These are phyloP conservation scores for Coccomyxa subellipsoidea DNA, from an alignment of 163 green algal genomes.

Conservation along the genomic window DNA sequence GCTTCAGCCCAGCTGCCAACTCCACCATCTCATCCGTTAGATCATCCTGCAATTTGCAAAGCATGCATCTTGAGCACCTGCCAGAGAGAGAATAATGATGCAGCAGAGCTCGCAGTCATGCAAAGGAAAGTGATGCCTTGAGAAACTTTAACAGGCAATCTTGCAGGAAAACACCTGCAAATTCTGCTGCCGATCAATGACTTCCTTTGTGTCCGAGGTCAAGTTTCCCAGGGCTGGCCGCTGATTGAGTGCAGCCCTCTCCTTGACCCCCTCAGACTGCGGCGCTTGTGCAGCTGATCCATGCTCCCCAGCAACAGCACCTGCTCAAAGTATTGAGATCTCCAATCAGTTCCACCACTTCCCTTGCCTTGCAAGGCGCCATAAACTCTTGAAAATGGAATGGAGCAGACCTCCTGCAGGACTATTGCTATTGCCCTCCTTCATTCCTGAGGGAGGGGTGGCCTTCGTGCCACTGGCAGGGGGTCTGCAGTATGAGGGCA, in stretches of 20 bases:
- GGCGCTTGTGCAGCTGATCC: background rate
- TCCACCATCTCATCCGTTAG: slow-evolving; percentile 69
- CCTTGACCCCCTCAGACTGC: background rate
- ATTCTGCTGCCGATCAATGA: slow-evolving; percentile 11
- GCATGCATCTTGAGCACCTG: background rate
- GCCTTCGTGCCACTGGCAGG: background rate
- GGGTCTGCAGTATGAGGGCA: background rate
- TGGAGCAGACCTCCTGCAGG: background rate
- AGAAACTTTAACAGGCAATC: background rate
- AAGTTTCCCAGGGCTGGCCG: background rate
- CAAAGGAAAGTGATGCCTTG: background rate
- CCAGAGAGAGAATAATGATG: background rate
- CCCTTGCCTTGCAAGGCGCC: background rate
- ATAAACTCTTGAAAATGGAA: background rate
- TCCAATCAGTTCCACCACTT: too few relatives aligned
- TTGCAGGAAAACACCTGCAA: slow-evolving; percentile 10
- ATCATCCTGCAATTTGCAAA: slow-evolving; percentile 49
- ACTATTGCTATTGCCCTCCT: background rate
- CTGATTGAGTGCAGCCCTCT: background rate
- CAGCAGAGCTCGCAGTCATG: background rate
- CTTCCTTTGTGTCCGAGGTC: background rate
- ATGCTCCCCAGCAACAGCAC: too few relatives aligned
- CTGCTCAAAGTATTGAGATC: too few relatives aligned
- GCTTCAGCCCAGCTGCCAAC: slow-evolving; percentile 60
- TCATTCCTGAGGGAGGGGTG: background rate